Percentiles rank a stretch among this genome's conserved stretches.
Conservation (phyloP, 495 filamentous ascomycete species). For the Trichoderma asperelloides region DNA sequence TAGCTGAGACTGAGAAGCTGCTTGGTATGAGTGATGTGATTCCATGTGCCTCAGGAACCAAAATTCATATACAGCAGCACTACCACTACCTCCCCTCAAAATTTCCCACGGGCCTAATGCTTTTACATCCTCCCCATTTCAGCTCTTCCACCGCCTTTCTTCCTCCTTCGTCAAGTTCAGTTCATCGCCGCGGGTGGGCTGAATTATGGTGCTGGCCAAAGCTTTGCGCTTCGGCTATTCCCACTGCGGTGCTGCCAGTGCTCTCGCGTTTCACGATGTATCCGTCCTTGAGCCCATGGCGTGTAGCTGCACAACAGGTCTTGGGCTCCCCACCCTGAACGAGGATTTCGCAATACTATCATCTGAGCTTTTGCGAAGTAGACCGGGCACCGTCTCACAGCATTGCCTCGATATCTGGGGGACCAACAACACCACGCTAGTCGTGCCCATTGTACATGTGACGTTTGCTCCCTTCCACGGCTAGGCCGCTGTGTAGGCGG, state of each 20-base stretch:
- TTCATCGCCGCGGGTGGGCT: not conserved
- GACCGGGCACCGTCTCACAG: not conserved
- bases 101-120: too few species aligned
- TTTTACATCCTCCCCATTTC: not conserved
- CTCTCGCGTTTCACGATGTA: not conserved
- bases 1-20: too few species aligned
- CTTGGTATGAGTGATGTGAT: too few species aligned
- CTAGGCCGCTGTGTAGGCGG: not conserved
- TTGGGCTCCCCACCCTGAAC: not conserved
- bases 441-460: not conserved
- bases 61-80: too few species aligned
- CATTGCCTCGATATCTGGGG: not conserved
- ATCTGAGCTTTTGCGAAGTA: not conserved
- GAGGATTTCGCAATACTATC: not conserved
- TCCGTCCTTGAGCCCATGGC: not conserved
- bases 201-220: not conserved
- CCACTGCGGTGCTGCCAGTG: not conserved
- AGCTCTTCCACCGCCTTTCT: not conserved
- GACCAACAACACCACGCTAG: not conserved
- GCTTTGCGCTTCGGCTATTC: not conserved
- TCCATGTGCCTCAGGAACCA: too few species aligned
- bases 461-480: not conserved
- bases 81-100: too few species aligned
- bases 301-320: not conserved
- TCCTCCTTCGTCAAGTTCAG: not conserved